These are phyloP conservation scores for Tuber umbilicatum DNA, from an alignment of 495 filamentous ascomycete genomes.

Conservation along the genomic window DNA sequence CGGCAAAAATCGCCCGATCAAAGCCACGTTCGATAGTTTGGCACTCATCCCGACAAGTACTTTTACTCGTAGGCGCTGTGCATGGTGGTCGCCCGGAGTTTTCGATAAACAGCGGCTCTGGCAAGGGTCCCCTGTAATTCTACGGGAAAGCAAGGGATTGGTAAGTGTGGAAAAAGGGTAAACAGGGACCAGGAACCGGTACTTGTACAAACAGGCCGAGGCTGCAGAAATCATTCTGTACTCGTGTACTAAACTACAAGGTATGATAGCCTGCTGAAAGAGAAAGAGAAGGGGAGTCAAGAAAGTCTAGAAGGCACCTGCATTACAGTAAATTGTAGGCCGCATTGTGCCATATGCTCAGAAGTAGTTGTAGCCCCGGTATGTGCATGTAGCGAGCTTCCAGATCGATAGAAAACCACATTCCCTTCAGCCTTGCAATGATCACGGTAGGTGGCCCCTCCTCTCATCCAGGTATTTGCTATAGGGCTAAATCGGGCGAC, in stretches of 20 bases:
- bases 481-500: neutral
- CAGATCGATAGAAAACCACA: neutral
- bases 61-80: slow-evolving; percentile 19
- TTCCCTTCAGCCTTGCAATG: slow-evolving; percentile 1
- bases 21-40: slow-evolving; percentile 17
- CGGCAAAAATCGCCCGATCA: neutral
- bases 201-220: slow-evolving; percentile 25
- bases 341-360: neutral
- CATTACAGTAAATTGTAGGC: neutral
- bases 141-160: slow-evolving; percentile 33
- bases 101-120: slow-evolving; percentile 40
- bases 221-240: slow-evolving; percentile 1
- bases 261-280: neutral
- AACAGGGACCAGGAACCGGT: slow-evolving; percentile 34
- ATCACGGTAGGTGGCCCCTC: neutral
- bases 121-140: slow-evolving; percentile 19
- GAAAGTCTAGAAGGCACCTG: neutral
- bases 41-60: slow-evolving; percentile 37
- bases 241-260: neutral
- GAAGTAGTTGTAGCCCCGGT: neutral
- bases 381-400: neutral
- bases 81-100: slow-evolving; percentile 24
- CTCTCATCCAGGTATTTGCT: neutral
- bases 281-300: neutral
- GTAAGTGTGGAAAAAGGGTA: slow-evolving; percentile 26